Evolutionary conservation across 441 rosid species (phyloP).

Genomic region (Isatis lusitanica): DNA sequence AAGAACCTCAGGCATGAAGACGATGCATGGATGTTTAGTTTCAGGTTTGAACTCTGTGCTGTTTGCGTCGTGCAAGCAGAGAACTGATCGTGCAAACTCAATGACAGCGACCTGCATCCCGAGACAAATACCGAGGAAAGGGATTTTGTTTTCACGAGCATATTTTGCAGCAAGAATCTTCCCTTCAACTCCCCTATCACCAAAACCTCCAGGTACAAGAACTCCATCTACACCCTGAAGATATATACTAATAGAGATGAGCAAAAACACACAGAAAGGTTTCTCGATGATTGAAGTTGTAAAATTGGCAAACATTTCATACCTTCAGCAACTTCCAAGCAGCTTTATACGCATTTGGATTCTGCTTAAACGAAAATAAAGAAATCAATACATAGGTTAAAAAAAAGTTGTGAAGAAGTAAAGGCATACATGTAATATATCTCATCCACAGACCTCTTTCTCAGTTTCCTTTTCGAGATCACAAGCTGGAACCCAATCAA

Average conservation of each 20-base stretch:
- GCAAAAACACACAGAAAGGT: background rate
- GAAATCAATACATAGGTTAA: background rate
- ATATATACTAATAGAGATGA: background rate
- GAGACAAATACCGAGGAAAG: slow-evolving; percentile 91
- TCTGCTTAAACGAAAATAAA: slow-evolving; percentile 38
- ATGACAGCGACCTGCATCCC: slow-evolving; percentile 97
- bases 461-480: slow-evolving; percentile 70
- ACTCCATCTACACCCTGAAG: slow-evolving; percentile 79
- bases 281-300: background rate
- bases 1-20: slow-evolving; percentile 94
- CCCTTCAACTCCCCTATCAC: slow-evolving; percentile 92
- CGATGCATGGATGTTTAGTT: slow-evolving; percentile 72
- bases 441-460: slow-evolving; percentile 51
- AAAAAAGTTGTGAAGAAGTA: background rate
- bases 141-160: slow-evolving; percentile 82
- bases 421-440: background rate
- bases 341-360: slow-evolving; percentile 55
- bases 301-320: slow-evolving; percentile 12
- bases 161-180: slow-evolving; percentile 86
- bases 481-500: slow-evolving; percentile 87
- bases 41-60: slow-evolving; percentile 83
- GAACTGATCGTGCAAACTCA: slow-evolving; percentile 78
- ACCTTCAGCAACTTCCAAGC: slow-evolving; percentile 75
- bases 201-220: slow-evolving; percentile 99
- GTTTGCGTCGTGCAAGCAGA: slow-evolving; percentile 74